These are phyloP conservation scores for Podila epicladia DNA, from an alignment of 192 early-diverging fungal species.

Conservation along the genomic window DNA sequence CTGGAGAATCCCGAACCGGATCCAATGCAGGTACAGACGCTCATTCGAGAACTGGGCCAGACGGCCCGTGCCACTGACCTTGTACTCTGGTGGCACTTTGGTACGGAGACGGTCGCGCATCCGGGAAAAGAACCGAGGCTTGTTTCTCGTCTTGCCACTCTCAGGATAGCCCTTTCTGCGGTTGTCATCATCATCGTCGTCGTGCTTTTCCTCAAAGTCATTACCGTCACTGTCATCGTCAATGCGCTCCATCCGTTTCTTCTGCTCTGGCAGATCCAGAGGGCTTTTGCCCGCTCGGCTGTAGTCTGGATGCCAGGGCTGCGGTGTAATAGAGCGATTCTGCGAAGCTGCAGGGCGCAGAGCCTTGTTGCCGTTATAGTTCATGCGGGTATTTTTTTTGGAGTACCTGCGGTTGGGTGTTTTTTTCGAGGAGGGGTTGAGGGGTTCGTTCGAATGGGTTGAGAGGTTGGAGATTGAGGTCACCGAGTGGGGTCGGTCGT, in stretches of 20 bases:
- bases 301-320: constrained; percentile 44
- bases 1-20: constrained; percentile 36
- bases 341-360: constrained; percentile 8
- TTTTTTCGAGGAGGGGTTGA: constrained; percentile 7
- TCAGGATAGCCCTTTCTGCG: not conserved
- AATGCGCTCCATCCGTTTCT: not conserved
- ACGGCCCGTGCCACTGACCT: constrained; percentile 18
- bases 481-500: constrained; percentile 23
- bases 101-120: constrained; percentile 9
- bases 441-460: constrained; percentile 40
- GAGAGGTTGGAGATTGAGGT: constrained; percentile 33
- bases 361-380: not conserved
- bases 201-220: not conserved
- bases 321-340: constrained; percentile 25
- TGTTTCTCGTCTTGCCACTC: constrained; percentile 22
- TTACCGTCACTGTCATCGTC: not conserved
- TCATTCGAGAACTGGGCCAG: constrained; percentile 48
- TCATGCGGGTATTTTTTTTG: not conserved
- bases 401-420: not conserved
- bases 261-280: constrained; percentile 18
- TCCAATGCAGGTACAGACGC: constrained; percentile 48
- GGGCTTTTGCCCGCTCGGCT: constrained; percentile 4
- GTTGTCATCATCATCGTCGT: not conserved
- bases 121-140: constrained; percentile 13
- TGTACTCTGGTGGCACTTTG: constrained; percentile 1